Percentiles rank a stretch among this genome's conserved stretches.
Conservation (phyloP, 768 basidiomycete species). For the Hericium alpestre region DNA sequence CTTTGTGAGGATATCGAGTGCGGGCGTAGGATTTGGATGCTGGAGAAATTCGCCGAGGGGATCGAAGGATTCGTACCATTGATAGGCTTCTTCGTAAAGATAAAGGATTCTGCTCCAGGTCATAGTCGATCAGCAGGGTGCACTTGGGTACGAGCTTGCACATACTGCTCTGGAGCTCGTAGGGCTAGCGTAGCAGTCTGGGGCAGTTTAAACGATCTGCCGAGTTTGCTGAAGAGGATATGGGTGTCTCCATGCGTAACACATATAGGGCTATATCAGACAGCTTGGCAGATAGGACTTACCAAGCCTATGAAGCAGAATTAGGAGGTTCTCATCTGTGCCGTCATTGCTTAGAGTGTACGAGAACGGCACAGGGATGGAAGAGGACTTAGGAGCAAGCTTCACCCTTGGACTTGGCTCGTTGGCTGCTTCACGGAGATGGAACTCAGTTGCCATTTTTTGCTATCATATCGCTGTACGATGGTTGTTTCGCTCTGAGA, state of each 20-base stretch:
- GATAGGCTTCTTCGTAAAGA: constrained; percentile 70
- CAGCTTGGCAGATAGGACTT: constrained; percentile 11
- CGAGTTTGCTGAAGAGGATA: constrained; percentile 65
- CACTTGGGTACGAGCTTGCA: constrained; percentile 14
- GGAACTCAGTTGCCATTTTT: constrained; percentile 6
- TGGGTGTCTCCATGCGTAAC: constrained; percentile 65
- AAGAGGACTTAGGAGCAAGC: constrained; percentile 32
- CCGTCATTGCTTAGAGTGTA: constrained; percentile 74
- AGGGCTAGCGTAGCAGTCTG: constrained; percentile 81
- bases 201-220: constrained; percentile 65
- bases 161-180: constrained; percentile 65
- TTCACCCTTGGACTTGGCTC: constrained; percentile 25
- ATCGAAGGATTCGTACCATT: constrained; percentile 83
- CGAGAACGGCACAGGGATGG: constrained; percentile 45
- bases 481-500: too few species aligned
- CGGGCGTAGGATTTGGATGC: constrained; percentile 63
- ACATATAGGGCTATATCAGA: background rate
- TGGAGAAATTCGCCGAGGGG: constrained; percentile 60
- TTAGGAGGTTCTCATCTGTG: constrained; percentile 74
- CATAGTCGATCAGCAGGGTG: background rate
- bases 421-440: constrained; percentile 2
- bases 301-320: constrained; percentile 85
- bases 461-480: too few species aligned
- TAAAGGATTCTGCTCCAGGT: constrained; percentile 53
- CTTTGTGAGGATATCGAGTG: constrained; percentile 43